These are phyloP conservation scores for Talaromyces pinophilus DNA, from an alignment of 2,329 filamentous ascomycete species.

Conservation along the genomic window DNA sequence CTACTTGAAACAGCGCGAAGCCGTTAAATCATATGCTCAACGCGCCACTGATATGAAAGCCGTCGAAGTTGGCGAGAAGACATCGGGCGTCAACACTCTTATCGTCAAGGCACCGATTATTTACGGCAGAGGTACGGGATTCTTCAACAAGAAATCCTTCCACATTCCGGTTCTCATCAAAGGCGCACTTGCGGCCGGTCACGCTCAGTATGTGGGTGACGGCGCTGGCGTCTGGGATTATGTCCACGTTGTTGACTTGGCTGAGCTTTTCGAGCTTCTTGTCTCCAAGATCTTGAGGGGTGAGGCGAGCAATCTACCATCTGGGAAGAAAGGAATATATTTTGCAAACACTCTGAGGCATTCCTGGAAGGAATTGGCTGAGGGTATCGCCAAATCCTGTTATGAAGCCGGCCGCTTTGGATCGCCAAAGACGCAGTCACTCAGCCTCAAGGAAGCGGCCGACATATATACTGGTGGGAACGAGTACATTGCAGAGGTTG, in stretches of 20 bases:
- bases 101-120: slow-evolving; percentile 13
- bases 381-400: not conserved
- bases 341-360: slow-evolving; percentile 4
- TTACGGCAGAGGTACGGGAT: slow-evolving; percentile 9
- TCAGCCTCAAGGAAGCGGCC: not conserved
- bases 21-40: not conserved
- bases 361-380: slow-evolving; percentile 11
- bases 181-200: slow-evolving; percentile 1
- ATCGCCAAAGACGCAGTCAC: slow-evolving; percentile 1
- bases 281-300: not conserved
- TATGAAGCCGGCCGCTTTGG: not conserved
- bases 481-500: slow-evolving; percentile 11
- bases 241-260: slow-evolving; percentile 14
- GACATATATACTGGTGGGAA: slow-evolving; percentile 7
- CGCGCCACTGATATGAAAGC: slow-evolving; percentile 5
- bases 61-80: not conserved
- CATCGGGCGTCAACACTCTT: not conserved
- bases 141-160: slow-evolving; percentile 13
- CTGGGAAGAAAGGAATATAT: not conserved
- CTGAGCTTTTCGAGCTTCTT: slow-evolving; percentile 6
- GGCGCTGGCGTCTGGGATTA: slow-evolving; percentile 8
- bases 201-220: not conserved
- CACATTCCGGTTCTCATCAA: slow-evolving; percentile 6
- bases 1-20: slow-evolving; percentile 8
- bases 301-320: not conserved